Evolutionary conservation across 495 filamentous ascomycete genomes (phyloP).

Genomic region (Thermothielavioides terrestris): DNA sequence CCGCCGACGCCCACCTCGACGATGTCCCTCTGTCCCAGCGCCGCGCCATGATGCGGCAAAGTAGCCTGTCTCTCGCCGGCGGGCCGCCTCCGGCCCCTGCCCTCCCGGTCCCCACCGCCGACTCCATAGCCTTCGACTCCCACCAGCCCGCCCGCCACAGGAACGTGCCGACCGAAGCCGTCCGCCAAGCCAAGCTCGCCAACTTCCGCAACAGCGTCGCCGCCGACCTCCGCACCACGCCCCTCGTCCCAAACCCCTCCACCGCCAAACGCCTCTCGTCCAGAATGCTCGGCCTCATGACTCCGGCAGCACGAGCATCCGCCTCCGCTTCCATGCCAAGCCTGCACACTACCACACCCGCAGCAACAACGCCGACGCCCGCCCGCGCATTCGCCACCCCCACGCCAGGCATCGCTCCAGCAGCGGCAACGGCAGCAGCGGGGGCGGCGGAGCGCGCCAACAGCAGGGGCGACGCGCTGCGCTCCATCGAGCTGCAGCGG

Average conservation of each 20-base stretch:
- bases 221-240: slow-evolving; percentile 49
- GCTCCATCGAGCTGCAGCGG: slow-evolving; percentile 38
- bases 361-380: too few relatives aligned
- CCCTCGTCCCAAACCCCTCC: background rate
- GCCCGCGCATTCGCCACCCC: background rate
- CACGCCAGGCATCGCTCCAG: background rate
- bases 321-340: background rate
- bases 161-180: slow-evolving; percentile 29
- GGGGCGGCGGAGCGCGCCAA: background rate
- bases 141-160: slow-evolving; percentile 48
- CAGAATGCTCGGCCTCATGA: too few relatives aligned
- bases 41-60: slow-evolving; percentile 43
- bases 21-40: slow-evolving; percentile 69
- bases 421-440: background rate
- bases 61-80: slow-evolving; percentile 14
- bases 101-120: slow-evolving; percentile 17
- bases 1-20: slow-evolving; percentile 39
- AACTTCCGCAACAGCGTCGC: slow-evolving; percentile 66
- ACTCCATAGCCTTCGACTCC: slow-evolving; percentile 40
- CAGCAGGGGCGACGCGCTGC: slow-evolving; percentile 16
- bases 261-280: background rate
- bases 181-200: slow-evolving; percentile 56
- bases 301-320: background rate
- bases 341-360: too few relatives aligned
- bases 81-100: slow-evolving; percentile 2